Base-by-base conservation (phyloP, 495 filamentous ascomycete species). In the Lasiosphaeria ovina region DNA sequence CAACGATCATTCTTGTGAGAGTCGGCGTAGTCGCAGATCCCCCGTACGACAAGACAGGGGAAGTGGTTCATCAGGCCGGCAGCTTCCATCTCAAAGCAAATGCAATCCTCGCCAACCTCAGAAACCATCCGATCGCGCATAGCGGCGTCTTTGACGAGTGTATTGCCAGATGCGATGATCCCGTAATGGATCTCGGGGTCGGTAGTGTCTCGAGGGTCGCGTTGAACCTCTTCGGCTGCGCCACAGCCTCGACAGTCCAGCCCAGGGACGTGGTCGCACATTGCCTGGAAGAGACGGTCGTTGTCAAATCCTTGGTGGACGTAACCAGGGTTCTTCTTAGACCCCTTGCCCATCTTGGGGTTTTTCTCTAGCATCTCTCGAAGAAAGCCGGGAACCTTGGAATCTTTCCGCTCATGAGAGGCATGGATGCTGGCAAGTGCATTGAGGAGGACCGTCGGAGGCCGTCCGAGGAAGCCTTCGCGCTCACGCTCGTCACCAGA, bases 21-120 rank as follows among this genome's bases (percentile, higher is more conserved):
- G 52, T 77, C 74, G 31, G 74, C 65, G 60, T 77, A 77, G 54
- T 77, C 74, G 52, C 67, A 73, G 17, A 76, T 72, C 9, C 69
- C 69, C 53, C 75, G 73, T 57, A 77, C 69, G 4, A 78, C 64
- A 1, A 77, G 16, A 49, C 60, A 69, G 9, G 66, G 68, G 17
- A 69, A 59, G 17, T 58, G 32, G 8, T 66, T 62, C 49, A 55
- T 55, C 38, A 55, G 16, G 4, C 54, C 54, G 38, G 66, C 66
- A n/a, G 60, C 63, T 36, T 67, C 64, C 36, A 64, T 72, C 73
- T 76, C 73, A 63, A 76, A 3, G 71, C 72, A 69, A 11, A 69
- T 24, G 16, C 34, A 54, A 44, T 33, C 36, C 4, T 47, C 55
- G 1, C 55, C 59, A 11, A 51, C 31, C 10, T 61, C 9, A 3